Evolutionary conservation across 208 protist genomes (phyloP).

Genomic region (Crithidia acanthocephali): DNA sequence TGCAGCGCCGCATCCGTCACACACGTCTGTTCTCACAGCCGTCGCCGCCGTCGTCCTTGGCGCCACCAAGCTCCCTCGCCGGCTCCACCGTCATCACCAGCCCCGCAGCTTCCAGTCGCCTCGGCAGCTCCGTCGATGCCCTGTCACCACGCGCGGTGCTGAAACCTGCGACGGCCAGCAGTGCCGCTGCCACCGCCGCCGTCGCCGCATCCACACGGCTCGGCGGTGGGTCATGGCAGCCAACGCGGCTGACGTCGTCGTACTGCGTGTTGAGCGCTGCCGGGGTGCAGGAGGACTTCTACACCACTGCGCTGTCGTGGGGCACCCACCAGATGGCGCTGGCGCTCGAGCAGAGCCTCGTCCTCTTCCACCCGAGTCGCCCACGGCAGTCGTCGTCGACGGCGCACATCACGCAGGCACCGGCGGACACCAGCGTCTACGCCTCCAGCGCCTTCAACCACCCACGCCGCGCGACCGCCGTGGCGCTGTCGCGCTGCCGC

Average conservation of each 20-base stretch:
- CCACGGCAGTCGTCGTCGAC: slow-evolving; percentile 48
- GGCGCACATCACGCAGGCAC: slow-evolving; percentile 22
- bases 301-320: slow-evolving; percentile 79
- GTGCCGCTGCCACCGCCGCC: neutral
- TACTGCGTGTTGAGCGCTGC: slow-evolving; percentile 78
- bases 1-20: slow-evolving; percentile 14
- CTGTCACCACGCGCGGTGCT: slow-evolving; percentile 16
- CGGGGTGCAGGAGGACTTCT: slow-evolving; percentile 79
- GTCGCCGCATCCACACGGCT: neutral
- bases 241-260: slow-evolving; percentile 74
- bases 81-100: slow-evolving; percentile 3
- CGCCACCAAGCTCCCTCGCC: neutral
- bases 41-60: neutral
- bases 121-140: slow-evolving; percentile 13
- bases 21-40: slow-evolving; percentile 6
- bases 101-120: slow-evolving; percentile 10
- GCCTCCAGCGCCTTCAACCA: slow-evolving; percentile 1
- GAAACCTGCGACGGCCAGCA: neutral
- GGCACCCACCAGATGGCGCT: slow-evolving; percentile 66
- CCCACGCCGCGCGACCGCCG: slow-evolving; percentile 39
- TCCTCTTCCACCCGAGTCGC: slow-evolving; percentile 66
- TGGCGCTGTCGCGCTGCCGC: slow-evolving; percentile 55
- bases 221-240: slow-evolving; percentile 44
- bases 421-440: neutral
- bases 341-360: slow-evolving; percentile 62